These are phyloP conservation scores for Clavispora fructus DNA, from an alignment of 805 yeast species.

Conservation along the genomic window DNA sequence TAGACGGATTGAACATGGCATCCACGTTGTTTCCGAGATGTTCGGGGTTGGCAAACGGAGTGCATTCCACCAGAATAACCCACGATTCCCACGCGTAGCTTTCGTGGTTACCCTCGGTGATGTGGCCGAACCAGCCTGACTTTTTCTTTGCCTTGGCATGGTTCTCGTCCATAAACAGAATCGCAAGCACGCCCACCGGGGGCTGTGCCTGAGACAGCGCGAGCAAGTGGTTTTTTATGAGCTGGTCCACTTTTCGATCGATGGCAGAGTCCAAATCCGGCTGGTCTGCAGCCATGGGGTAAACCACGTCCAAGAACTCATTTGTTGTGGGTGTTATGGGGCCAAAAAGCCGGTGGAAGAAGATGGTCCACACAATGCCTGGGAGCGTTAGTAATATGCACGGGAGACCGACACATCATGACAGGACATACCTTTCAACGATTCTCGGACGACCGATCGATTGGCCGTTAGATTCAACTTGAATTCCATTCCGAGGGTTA, in stretches of 20 bases:
- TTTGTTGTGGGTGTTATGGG: conserved; percentile 49
- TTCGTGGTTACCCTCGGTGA: conserved; percentile 23
- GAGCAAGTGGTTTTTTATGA: conserved; percentile 25
- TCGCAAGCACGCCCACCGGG: conserved; percentile 26
- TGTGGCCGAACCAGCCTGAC: conserved; percentile 50
- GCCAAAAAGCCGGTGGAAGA: conserved; percentile 68
- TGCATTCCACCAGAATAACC: conserved; percentile 48
- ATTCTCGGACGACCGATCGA: conserved; percentile 49
- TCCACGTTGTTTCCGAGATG: conserved; percentile 14
- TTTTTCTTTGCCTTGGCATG: conserved; percentile 36
- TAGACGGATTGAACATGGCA: conserved; percentile 24
- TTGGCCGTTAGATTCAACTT: conserved; percentile 46
- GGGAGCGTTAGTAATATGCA: conserved; percentile 7
- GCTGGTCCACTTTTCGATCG: conserved; percentile 29
- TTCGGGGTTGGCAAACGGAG: conserved; percentile 23
- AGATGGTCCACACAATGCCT: conserved; percentile 61
- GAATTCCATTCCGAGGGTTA: conserved; percentile 35
- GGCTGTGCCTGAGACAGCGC: conserved; percentile 13
- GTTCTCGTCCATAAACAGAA: conserved; percentile 37
- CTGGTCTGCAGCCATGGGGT: conserved; percentile 44
- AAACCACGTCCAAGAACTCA: conserved; percentile 56
- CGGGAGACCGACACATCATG: conserved; percentile 1
- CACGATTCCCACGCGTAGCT: conserved; percentile 68
- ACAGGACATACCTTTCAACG: conserved; percentile 42
- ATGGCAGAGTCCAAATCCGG: conserved; percentile 46